phyloP scores from a whole-genome alignment of 805 yeast genomes.

The Candida coleopterorum region DNA sequence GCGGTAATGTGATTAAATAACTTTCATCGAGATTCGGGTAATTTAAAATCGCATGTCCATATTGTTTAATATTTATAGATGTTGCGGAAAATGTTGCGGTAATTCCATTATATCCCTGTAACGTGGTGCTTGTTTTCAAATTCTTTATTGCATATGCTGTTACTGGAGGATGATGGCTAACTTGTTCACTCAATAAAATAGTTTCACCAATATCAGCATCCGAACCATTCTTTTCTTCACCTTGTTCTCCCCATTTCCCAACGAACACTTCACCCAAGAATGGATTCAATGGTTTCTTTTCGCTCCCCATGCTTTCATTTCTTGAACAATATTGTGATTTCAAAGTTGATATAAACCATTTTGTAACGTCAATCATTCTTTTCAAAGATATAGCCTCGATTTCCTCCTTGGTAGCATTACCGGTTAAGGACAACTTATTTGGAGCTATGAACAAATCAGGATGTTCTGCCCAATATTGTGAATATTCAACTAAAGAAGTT shows the following conservation, averaged over 20 bases:
- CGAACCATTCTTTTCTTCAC: too few relatives aligned
- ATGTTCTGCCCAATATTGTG: conserved; percentile 95
- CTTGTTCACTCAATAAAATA: conserved; percentile 80
- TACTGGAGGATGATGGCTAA: conserved; percentile 95
- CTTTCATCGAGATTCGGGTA: conserved; percentile 59
- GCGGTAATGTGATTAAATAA: conserved; percentile 84
- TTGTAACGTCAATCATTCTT: conserved; percentile 76
- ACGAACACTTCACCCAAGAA: conserved; percentile 92
- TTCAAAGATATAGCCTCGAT: conserved; percentile 45
- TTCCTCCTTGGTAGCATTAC: conserved; percentile 31
- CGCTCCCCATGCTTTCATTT: conserved; percentile 88
- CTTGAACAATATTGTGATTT: conserved; percentile 93
- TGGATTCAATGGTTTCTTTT: conserved; percentile 96
- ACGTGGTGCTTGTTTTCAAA: conserved; percentile 58
- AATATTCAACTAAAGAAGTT: conserved; percentile 82
- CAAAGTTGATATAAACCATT: conserved; percentile 88
- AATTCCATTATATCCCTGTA: conserved; percentile 89
- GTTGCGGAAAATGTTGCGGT: conserved; percentile 78
- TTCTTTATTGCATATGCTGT: conserved; percentile 88
- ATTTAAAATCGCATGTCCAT: conserved; percentile 79
- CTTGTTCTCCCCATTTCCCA: conserved; percentile 67
- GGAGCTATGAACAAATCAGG: conserved; percentile 80
- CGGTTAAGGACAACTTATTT: conserved; percentile 40
- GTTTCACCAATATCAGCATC: conserved; percentile 86
- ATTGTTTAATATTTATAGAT: conserved; percentile 82